Evolutionary conservation across 2,329 filamentous ascomycete species (phyloP), one percentile per base, ranked within the genome.

Genomic region (Helicocarpus griseus): DNA sequence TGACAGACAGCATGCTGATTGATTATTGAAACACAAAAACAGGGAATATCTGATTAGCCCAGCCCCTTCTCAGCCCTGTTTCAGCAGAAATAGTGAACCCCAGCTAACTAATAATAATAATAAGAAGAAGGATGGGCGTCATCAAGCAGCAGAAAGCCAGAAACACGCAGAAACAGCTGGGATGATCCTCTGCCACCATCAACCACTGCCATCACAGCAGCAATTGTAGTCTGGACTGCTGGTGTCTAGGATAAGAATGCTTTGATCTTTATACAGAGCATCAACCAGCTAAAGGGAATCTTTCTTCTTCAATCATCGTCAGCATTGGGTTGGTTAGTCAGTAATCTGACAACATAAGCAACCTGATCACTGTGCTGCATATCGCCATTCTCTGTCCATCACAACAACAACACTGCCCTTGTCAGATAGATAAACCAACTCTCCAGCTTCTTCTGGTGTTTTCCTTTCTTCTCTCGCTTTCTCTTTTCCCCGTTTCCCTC

Each of bases 71-170:
- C 17, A 26, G 22, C 5, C 22, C 8, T 43, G 39, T 43, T 24
- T 43, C 22, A 26, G n/a, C n/a, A n/a, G n/a, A n/a, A n/a, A n/a
- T n/a, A n/a, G n/a, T n/a, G n/a, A n/a, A n/a, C n/a, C n/a, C n/a
- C n/a, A n/a, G n/a, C n/a, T n/a, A n/a, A 41, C 22, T n/a, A 24
- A 19, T 22, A 13, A 14, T 26, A 14, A 22, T 5, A 41, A 14
- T n/a, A 43, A 8, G 4, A 14, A 26, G 13, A 26, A 24, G 22
- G 39, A 26, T 11, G 21, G 39, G 14, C 39, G 39, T 43, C 39
- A 43, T 43, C 39, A 17, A 43, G 39, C 39, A 43, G 24, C 39
- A 43, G n/a, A n/a, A n/a, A n/a, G n/a, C n/a, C n/a, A n/a, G n/a
- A n/a, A 31, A 31, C 29, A 31, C 3, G 13, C 13, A 31, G n/a